Percentiles rank a stretch among this genome's conserved stretches.
Conservation (phyloP, 306 rosid species). For the Quercus agrifolia region DNA sequence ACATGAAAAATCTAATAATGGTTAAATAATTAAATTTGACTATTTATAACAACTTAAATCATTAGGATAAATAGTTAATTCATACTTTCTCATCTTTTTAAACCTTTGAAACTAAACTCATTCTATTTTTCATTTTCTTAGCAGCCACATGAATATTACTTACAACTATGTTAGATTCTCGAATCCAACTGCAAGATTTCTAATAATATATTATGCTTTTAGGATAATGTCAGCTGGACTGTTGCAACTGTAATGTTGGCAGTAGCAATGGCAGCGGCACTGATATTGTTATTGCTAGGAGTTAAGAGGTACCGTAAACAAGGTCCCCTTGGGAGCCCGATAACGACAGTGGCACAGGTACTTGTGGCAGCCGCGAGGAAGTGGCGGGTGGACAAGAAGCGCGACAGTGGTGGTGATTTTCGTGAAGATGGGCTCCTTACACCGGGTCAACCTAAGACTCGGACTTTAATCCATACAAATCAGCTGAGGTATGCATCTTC, state of each 20-base stretch:
- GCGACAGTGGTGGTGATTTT: conserved; percentile 10
- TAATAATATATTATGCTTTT: background rate
- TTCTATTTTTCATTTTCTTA: too few relatives aligned
- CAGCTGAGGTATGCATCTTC: conserved; percentile 44
- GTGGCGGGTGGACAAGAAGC: conserved; percentile 36
- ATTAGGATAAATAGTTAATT: too few relatives aligned
- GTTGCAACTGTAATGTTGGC: conserved; percentile 50
- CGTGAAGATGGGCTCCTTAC: background rate
- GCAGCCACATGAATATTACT: too few relatives aligned
- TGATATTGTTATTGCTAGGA: conserved; percentile 48
- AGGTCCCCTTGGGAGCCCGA: conserved; percentile 53
- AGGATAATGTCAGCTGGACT: conserved; percentile 76
- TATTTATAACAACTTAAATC: too few relatives aligned
- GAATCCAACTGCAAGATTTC: too few relatives aligned
- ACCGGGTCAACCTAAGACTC: conserved; percentile 15
- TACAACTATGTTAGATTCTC: too few relatives aligned
- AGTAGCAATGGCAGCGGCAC: conserved; percentile 46
- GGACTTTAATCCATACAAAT: conserved; percentile 30
- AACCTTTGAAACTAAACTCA: too few relatives aligned
- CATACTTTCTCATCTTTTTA: too few relatives aligned
- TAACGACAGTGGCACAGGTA: conserved; percentile 58
- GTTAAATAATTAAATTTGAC: too few relatives aligned
- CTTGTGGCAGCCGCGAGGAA: conserved; percentile 47
- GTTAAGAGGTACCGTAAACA: conserved; percentile 42
- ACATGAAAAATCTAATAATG: too few relatives aligned